Conservation (phyloP, 2,329 filamentous ascomycete genomes). For the Sporothrix pallida region DNA sequence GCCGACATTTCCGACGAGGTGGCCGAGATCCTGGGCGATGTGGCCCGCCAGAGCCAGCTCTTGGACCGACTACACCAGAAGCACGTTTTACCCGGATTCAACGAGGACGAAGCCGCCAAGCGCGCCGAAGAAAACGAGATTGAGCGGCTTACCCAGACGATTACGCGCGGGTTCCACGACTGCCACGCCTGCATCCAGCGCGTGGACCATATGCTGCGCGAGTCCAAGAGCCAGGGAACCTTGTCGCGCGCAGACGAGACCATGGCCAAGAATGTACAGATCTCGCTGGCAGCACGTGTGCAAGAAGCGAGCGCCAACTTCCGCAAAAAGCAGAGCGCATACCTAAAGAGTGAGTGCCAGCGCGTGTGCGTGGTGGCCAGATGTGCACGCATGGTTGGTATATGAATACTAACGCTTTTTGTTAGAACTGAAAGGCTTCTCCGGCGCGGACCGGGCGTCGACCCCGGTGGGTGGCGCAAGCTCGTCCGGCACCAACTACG, state of each 20-base stretch:
- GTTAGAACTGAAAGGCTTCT: slow-evolving; percentile 76
- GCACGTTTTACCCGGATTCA: slow-evolving; percentile 93
- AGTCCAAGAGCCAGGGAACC: slow-evolving; percentile 73
- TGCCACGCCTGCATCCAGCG: slow-evolving; percentile 89
- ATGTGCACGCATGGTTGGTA: too few species aligned
- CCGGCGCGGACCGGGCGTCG: slow-evolving; percentile 58
- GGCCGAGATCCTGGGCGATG: slow-evolving; percentile 77
- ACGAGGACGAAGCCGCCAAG: slow-evolving; percentile 85
- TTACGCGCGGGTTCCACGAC: slow-evolving; percentile 85
- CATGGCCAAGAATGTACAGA: slow-evolving; percentile 96
- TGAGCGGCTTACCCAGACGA: slow-evolving; percentile 85
- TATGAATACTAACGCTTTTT: slow-evolving; percentile 37
- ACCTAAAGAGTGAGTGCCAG: slow-evolving; percentile 77
- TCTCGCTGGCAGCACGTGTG: slow-evolving; percentile 83
- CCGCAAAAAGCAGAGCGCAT: slow-evolving; percentile 95
- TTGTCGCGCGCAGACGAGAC: slow-evolving; percentile 85
- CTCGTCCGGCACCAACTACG: slow-evolving; percentile 44
- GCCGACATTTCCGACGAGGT: slow-evolving; percentile 95
- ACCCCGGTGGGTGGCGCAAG: slow-evolving; percentile 52
- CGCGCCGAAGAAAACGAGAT: slow-evolving; percentile 87
- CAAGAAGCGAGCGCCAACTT: slow-evolving; percentile 92
- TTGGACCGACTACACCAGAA: slow-evolving; percentile 96
- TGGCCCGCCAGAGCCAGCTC: slow-evolving; percentile 80
- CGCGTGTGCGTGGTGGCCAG: not conserved
- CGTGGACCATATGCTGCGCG: slow-evolving; percentile 84